Evolutionary conservation across 106 monocot genomes (phyloP), one percentile per base, ranked within the genome.

Genomic region (Allium fistulosum): DNA sequence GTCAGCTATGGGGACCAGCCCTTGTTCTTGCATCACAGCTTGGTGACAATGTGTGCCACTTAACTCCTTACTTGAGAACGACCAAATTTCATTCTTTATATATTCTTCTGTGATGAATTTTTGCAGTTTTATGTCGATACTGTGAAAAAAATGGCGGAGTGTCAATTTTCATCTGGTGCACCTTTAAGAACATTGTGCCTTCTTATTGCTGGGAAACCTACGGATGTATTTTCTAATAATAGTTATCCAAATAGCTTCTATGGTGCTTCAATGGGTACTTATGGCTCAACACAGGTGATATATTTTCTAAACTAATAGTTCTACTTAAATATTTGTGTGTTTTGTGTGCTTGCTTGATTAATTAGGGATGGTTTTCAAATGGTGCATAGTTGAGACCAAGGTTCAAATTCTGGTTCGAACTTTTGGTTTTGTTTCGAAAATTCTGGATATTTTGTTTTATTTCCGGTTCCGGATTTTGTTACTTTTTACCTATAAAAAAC

Each of bases 191-290:
- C 99, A 58, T 74, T 99, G 48, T 93, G 87, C 72, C 83, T 99
- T 11, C 89, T 99, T 79, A 99, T 99, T 76, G 93, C 90, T 59
- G 99, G 93, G 49, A 87, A 90, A 78, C 93, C 99, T 68, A 93
- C 87, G 72, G 89, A 99, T 74, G 85, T 99, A 26, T 99, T 99
- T 80, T 86, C 91, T 80, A 67, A 56, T 53, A 77, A 80, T 14
- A 72, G 26, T 27, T 74, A 72, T 15, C 11, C 15, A 26, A 69
- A 58, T 56, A 73, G 59, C 69, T 65, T 63, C 37, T 48, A 79
- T 68, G 77, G 58, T 69, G 64, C 66, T 61, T 72, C 61, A 63
- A 74, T 77, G 70, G 61, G 72, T 26, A 49, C 66, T 61, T 75
- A 84, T 59, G 83, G 81, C 62, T 67, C 82, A 72, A 52, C 60